A percentile compares a stretch with the other conserved stretches of the same genome.
Evolutionary conservation across 2,329 filamentous ascomycete species (phyloP).

Genomic region (Botrytis cinerea): DNA sequence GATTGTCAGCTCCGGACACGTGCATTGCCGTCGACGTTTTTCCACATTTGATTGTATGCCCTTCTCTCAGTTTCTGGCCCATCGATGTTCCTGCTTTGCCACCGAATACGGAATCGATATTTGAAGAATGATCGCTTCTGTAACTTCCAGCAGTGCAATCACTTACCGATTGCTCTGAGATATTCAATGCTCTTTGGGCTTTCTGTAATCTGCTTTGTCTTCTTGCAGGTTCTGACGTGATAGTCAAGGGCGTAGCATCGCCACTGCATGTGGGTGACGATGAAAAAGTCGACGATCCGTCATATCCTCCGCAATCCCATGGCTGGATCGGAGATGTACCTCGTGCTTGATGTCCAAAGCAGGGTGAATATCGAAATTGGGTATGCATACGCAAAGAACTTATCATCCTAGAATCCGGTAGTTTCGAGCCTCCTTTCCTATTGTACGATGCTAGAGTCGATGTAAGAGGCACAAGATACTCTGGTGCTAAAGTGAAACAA

Average conservation of each 20-base stretch:
- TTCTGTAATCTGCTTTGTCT: conserved; percentile 21
- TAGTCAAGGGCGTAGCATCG: conserved; percentile 24
- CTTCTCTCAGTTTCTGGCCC: neutral
- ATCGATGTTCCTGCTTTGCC: neutral
- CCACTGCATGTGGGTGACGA: conserved; percentile 20
- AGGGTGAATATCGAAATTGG: conserved; percentile 40
- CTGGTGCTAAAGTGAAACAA: conserved; percentile 40
- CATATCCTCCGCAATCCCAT: conserved; percentile 32
- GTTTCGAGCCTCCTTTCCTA: conserved; percentile 13
- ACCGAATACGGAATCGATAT: neutral
- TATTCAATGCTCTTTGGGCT: conserved; percentile 23
- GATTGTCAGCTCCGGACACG: neutral
- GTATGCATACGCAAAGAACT: conserved; percentile 42
- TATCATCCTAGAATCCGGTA: conserved; percentile 38
- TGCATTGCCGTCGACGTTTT: neutral
- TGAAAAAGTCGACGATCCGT: conserved; percentile 27
- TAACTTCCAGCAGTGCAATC: conserved; percentile 21
- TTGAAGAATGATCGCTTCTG: neutral
- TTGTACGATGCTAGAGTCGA: conserved; percentile 18
- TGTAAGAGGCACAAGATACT: conserved; percentile 26
- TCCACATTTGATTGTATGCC: neutral
- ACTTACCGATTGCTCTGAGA: conserved; percentile 28
- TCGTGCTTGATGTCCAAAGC: conserved; percentile 40
- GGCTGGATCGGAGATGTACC: conserved; percentile 37
- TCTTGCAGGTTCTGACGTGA: conserved; percentile 13